These are phyloP conservation scores for Aphanomyces cochlioides DNA, from an alignment of 352 stramenopile genomes.

Conservation along the genomic window DNA sequence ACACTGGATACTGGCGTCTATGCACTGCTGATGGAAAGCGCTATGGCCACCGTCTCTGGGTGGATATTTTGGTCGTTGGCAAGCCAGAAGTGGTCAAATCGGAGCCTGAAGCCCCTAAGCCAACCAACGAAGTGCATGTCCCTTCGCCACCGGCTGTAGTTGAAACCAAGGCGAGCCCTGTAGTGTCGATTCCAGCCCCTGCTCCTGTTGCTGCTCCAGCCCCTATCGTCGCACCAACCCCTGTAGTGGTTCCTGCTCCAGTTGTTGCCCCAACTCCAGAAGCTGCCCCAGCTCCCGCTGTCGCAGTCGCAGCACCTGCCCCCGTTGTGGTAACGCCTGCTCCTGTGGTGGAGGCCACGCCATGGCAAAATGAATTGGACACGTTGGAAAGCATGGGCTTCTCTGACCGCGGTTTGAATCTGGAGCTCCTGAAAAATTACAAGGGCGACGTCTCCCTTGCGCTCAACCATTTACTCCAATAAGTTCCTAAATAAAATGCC, in stretches of 20 bases:
- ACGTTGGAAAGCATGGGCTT: slow-evolving; percentile 71
- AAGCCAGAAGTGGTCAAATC: slow-evolving; percentile 1
- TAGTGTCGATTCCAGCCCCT: neutral
- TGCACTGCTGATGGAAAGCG: slow-evolving; percentile 72
- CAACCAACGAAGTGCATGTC: neutral
- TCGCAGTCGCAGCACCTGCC: neutral
- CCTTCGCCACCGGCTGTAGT: neutral
- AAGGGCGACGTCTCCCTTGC: slow-evolving; percentile 46
- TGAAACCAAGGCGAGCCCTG: neutral
- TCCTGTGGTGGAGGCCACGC: neutral
- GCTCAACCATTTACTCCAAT: slow-evolving; percentile 24
- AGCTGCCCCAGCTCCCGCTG: neutral
- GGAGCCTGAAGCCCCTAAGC: neutral
- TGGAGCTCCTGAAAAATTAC: slow-evolving; percentile 51
- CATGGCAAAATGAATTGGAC: slow-evolving; percentile 46
- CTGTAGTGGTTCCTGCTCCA: neutral
- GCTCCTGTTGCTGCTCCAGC: neutral
- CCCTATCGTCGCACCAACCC: neutral
- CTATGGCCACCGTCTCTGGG: slow-evolving; percentile 86
- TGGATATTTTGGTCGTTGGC: slow-evolving; percentile 74
- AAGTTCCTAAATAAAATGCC: slow-evolving; percentile 30
- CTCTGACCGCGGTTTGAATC: slow-evolving; percentile 48
- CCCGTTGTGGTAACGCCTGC: neutral
- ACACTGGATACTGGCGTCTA: slow-evolving; percentile 89
- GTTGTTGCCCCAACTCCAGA: neutral